Evolutionary conservation across 148 eudicot genomes (phyloP).

Genomic region (Chenopodium berlandieri): DNA sequence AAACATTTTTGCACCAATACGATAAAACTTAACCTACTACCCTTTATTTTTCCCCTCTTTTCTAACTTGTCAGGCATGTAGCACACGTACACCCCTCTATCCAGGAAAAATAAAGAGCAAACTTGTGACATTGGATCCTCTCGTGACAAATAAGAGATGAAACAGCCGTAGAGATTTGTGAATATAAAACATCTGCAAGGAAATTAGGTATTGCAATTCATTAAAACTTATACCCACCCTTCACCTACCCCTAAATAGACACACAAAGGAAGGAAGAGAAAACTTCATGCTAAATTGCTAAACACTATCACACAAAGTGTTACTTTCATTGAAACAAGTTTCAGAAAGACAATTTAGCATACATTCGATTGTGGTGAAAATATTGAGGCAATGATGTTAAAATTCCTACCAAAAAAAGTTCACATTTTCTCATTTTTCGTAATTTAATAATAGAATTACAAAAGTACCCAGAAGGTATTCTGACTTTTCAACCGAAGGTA

Average conservation of each 20-base stretch:
- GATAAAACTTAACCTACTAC: neutral
- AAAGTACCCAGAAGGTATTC: neutral
- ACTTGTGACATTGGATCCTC: too few species aligned
- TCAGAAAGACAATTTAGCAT: neutral
- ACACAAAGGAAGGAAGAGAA: too few species aligned
- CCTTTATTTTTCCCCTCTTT: neutral
- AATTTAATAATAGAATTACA: too few species aligned
- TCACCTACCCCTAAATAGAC: too few species aligned
- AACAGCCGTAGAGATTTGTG: too few species aligned
- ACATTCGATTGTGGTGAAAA: neutral
- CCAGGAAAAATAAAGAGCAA: too few species aligned
- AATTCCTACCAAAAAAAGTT: neutral
- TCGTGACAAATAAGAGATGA: too few species aligned
- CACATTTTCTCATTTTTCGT: neutral
- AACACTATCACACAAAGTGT: neutral
- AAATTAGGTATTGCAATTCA: neutral
- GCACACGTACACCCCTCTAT: too few species aligned
- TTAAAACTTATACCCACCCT: neutral
- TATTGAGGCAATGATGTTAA: neutral
- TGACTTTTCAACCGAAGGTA: neutral
- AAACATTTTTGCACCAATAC: neutral
- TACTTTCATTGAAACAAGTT: too few species aligned
- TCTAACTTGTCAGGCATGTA: neutral
- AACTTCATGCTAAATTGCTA: neutral
- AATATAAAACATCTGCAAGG: too few species aligned